Percentiles rank a stretch among this genome's conserved stretches.
Evolutionary conservation across 2,329 filamentous ascomycete genomes (phyloP).

Genomic region (Boeremia exigua): DNA sequence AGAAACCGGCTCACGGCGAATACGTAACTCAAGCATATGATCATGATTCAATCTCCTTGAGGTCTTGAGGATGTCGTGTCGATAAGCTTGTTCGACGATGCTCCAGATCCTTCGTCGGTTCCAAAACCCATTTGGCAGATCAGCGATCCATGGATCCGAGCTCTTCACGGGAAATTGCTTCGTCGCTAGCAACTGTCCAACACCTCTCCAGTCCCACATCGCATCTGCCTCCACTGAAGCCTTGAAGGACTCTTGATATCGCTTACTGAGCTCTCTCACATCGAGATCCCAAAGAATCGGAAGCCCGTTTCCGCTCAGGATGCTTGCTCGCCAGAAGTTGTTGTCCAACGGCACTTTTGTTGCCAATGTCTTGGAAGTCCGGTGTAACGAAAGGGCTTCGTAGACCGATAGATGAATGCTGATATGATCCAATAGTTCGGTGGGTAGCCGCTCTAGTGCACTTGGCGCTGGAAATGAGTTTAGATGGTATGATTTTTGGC

Average conservation of each 20-base stretch:
- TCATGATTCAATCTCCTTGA: not conserved
- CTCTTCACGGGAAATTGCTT: slow-evolving; percentile 20
- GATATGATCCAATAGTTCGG: slow-evolving; percentile 6
- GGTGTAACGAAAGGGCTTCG: slow-evolving; percentile 26
- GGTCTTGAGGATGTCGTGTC: not conserved
- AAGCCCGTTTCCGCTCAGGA: slow-evolving; percentile 28
- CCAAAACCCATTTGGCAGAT: slow-evolving; percentile 29
- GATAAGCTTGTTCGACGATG: slow-evolving; percentile 25
- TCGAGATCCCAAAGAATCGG: slow-evolving; percentile 37
- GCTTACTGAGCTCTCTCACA: slow-evolving; percentile 13
- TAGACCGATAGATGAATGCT: slow-evolving; percentile 19
- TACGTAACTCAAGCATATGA: not conserved
- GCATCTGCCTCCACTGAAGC: not conserved
- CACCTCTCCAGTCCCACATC: slow-evolving; percentile 26
- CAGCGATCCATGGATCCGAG: slow-evolving; percentile 16
- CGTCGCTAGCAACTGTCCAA: slow-evolving; percentile 23
- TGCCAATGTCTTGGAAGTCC: slow-evolving; percentile 26
- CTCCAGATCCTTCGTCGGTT: slow-evolving; percentile 38
- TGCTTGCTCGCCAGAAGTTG: slow-evolving; percentile 33
- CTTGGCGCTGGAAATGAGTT: not conserved
- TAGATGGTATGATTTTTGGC: not conserved
- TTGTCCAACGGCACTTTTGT: slow-evolving; percentile 28
- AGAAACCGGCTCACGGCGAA: slow-evolving; percentile 6
- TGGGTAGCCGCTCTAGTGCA: slow-evolving; percentile 5
- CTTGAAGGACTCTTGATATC: not conserved